phyloP scores from a whole-genome alignment of 768 basidiomycete genomes.

The Boletus reticuloceps region DNA sequence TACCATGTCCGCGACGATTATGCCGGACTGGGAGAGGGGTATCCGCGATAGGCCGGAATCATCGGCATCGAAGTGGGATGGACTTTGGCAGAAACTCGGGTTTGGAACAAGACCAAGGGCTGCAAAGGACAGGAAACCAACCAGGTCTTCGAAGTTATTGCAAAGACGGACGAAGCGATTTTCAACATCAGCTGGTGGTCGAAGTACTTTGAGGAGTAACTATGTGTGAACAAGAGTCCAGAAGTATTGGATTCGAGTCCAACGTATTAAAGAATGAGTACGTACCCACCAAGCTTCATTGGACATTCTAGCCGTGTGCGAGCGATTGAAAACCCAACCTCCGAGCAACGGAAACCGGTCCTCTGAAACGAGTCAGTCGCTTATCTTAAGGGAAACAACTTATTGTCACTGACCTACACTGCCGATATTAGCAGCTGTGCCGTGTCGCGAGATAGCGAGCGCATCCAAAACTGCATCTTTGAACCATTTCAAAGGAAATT shows the following conservation, averaged over 20 bases:
- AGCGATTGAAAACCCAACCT: conserved; percentile 32
- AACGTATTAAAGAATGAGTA: background rate
- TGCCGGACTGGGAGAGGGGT: conserved; percentile 21
- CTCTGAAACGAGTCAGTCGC: background rate
- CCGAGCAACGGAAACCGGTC: conserved; percentile 25
- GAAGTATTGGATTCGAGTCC: too few relatives aligned
- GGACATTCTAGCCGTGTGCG: conserved; percentile 18
- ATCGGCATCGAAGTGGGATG: background rate
- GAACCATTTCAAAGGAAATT: conserved; percentile 22
- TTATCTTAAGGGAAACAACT: too few relatives aligned
- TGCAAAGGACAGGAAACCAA: conserved; percentile 28
- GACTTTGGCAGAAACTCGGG: conserved; percentile 17
- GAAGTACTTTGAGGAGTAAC: conserved; percentile 2
- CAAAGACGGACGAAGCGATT: conserved; percentile 32
- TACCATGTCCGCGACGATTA: conserved; percentile 21
- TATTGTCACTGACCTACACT: conserved; percentile 1
- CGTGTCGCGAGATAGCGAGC: conserved; percentile 8
- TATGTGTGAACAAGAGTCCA: background rate
- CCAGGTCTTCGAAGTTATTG: conserved; percentile 29
- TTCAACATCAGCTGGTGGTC: conserved; percentile 22
- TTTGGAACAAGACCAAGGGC: conserved; percentile 17
- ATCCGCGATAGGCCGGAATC: conserved; percentile 10
- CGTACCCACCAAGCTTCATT: conserved; percentile 35
- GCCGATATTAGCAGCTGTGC: conserved; percentile 9
- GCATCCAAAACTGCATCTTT: conserved; percentile 29